Evolutionary conservation across 208 protist species (phyloP).

Genomic region (Trichomonas vaginalis): DNA sequence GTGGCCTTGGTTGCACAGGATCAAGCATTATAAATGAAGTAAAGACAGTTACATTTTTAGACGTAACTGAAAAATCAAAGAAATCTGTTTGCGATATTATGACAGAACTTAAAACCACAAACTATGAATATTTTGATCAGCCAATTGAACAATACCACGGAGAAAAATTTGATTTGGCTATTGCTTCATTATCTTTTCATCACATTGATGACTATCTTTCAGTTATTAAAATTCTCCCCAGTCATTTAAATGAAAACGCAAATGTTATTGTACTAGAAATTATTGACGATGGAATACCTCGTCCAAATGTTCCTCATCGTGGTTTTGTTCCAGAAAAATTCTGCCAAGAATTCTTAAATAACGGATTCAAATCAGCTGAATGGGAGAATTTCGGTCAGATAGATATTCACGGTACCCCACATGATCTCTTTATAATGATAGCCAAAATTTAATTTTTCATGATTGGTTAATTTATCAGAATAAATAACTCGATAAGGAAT

Average conservation of each 20-base stretch:
- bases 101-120: background rate
- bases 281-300: background rate
- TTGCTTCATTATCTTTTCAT: background rate
- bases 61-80: background rate
- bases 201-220: background rate
- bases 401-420: background rate
- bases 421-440: background rate
- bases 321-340: background rate
- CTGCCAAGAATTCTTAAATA: background rate
- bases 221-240: background rate
- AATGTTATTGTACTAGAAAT: background rate
- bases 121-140: background rate
- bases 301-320: background rate
- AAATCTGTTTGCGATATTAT: background rate
- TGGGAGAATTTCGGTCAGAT: background rate
- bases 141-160: background rate
- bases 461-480: no score
- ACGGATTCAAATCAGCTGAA: background rate
- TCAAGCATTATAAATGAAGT: background rate
- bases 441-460: no score
- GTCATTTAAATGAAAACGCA: background rate
- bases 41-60: background rate
- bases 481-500: no score
- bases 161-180: background rate
- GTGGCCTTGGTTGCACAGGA: background rate